phyloP scores from a whole-genome alignment of 768 basidiomycete genomes.

The Auriscalpium microsporum region DNA sequence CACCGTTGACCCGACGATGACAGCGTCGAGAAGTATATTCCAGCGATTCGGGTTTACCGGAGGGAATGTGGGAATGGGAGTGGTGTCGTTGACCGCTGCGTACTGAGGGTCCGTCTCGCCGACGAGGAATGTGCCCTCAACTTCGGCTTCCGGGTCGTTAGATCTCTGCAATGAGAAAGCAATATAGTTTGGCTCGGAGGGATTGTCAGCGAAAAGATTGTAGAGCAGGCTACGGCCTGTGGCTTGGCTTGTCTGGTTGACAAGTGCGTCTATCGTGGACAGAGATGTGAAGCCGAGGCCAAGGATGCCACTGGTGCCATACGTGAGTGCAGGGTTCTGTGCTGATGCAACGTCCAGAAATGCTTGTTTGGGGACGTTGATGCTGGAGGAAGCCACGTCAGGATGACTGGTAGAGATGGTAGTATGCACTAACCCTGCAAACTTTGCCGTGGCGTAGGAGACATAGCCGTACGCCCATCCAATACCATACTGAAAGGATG shows the following conservation, averaged over 20 bases:
- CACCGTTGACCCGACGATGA: conserved; percentile 50
- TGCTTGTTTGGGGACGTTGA: conserved; percentile 61
- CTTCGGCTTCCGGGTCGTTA: conserved; percentile 40
- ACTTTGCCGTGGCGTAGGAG: conserved; percentile 51
- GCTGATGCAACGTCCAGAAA: conserved; percentile 55
- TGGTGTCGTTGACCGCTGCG: conserved; percentile 44
- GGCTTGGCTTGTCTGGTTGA: conserved; percentile 49
- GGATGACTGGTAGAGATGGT: not conserved
- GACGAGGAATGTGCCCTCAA: conserved; percentile 64
- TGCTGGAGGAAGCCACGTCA: conserved; percentile 28
- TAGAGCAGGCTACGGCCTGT: conserved; percentile 64
- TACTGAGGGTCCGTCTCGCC: conserved; percentile 66
- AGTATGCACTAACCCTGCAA: conserved; percentile 50
- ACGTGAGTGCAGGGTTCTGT: conserved; percentile 65
- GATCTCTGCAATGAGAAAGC: conserved; percentile 65
- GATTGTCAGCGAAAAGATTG: conserved; percentile 66
- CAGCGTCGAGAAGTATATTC: conserved; percentile 68
- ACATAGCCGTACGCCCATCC: conserved; percentile 70
- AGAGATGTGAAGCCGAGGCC: conserved; percentile 75
- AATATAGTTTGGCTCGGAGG: conserved; percentile 69
- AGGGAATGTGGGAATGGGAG: conserved; percentile 70
- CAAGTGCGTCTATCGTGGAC: conserved; percentile 56
- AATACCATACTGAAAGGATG: conserved; percentile 54
- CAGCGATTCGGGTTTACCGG: conserved; percentile 53
- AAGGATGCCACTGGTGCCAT: conserved; percentile 62